Evolutionary conservation across 768 basidiomycete genomes (phyloP).

Genomic region (Lactarius tabidus): DNA sequence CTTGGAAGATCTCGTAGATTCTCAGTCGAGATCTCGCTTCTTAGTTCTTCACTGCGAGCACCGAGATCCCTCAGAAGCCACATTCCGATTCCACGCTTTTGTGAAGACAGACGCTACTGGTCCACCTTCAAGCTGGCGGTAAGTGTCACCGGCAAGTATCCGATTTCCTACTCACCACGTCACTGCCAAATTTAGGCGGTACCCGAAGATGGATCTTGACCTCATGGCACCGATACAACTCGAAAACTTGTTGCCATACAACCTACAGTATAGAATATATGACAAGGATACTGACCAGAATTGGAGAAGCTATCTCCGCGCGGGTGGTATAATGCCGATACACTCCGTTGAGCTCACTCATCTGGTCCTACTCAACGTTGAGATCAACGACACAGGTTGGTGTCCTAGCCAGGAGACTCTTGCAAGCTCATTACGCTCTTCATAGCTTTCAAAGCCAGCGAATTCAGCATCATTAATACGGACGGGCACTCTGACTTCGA

Average conservation of each 20-base stretch:
- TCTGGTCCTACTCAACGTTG: slow-evolving; percentile 83
- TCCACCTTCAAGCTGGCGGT: slow-evolving; percentile 19
- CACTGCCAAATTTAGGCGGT: slow-evolving; percentile 48
- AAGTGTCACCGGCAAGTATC: background rate
- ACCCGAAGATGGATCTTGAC: slow-evolving; percentile 79
- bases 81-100: slow-evolving; percentile 93
- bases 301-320: slow-evolving; percentile 88
- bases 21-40: slow-evolving; percentile 36
- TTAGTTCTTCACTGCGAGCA: slow-evolving; percentile 87
- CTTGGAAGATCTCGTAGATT: slow-evolving; percentile 81
- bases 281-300: slow-evolving; percentile 94
- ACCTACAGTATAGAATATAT: slow-evolving; percentile 93
- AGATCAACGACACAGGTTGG: slow-evolving; percentile 86
- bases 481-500: slow-evolving; percentile 89
- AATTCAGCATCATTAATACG: slow-evolving; percentile 96
- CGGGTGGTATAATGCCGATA: slow-evolving; percentile 93
- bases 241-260: slow-evolving; percentile 92
- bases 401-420: background rate
- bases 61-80: slow-evolving; percentile 71
- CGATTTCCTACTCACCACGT: background rate
- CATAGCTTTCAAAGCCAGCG: slow-evolving; percentile 85
- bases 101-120: slow-evolving; percentile 70
- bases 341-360: slow-evolving; percentile 93
- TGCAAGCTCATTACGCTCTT: background rate
- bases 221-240: slow-evolving; percentile 92